Evolutionary conservation across 2,329 filamentous ascomycete species (phyloP).

Genomic region (Immersiporthe knoxdaviesiana): DNA sequence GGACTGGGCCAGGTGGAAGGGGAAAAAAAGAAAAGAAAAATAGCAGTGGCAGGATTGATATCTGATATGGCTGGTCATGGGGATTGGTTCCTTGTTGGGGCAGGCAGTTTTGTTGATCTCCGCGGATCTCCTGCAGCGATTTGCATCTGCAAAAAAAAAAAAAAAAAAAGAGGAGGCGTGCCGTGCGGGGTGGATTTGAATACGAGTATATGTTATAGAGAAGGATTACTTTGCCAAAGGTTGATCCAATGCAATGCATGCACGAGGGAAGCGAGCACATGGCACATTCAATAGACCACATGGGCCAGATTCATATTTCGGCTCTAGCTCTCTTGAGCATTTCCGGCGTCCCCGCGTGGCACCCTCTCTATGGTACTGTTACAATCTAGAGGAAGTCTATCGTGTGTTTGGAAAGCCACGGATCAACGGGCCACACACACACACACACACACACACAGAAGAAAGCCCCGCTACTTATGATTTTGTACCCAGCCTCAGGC

Average conservation of each 20-base stretch:
- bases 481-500: background rate
- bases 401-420: background rate
- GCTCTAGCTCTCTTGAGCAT: background rate
- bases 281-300: background rate
- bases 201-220: too few species aligned
- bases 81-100: background rate
- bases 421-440: background rate
- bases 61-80: background rate
- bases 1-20: background rate
- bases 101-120: background rate
- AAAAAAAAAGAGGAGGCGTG: background rate
- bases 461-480: too few species aligned
- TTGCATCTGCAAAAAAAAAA: too few species aligned
- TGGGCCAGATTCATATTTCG: background rate
- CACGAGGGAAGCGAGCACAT: background rate
- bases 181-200: background rate
- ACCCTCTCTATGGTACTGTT: background rate
- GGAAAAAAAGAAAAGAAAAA: too few species aligned
- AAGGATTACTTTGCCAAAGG: too few species aligned
- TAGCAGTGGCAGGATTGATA: background rate
- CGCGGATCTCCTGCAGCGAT: slow-evolving; percentile 1
- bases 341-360: background rate
- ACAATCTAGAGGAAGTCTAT: background rate
- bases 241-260: too few species aligned
- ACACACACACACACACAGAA: too few species aligned